phyloP scores from a whole-genome alignment of 1,139 yeast genomes.

The Geotrichum cucujoidarum region DNA sequence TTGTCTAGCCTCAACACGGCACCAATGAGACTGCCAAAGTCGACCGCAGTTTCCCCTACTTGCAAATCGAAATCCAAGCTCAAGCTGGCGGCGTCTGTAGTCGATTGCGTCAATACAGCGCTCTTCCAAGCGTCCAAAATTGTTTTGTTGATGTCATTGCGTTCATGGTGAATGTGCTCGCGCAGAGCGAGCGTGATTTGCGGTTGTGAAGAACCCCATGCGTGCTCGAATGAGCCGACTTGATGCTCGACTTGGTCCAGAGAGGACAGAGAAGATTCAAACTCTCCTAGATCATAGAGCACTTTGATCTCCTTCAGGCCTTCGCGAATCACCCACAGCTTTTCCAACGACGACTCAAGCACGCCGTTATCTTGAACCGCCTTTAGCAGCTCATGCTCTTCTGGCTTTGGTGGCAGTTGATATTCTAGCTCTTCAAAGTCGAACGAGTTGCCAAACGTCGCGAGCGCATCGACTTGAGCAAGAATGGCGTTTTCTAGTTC shows the following conservation, averaged over 20 bases:
- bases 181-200: conserved; percentile 20
- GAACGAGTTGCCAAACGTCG: neutral
- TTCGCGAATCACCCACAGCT: conserved; percentile 31
- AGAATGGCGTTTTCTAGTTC: conserved; percentile 12
- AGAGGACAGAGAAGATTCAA: conserved; percentile 28
- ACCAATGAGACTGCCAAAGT: conserved; percentile 18
- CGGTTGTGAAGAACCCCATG: conserved; percentile 10
- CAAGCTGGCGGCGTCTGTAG: neutral
- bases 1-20: conserved; percentile 23
- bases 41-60: conserved; percentile 19
- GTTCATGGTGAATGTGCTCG: conserved; percentile 20
- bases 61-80: conserved; percentile 11
- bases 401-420: conserved; percentile 8
- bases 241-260: conserved; percentile 25
- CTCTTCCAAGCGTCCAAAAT: conserved; percentile 26
- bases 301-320: conserved; percentile 31
- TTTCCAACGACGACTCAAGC: conserved; percentile 24
- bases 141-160: conserved; percentile 16
- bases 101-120: conserved; percentile 19
- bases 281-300: conserved; percentile 28
- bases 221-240: conserved; percentile 22
- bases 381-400: conserved; percentile 11
- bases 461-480: conserved; percentile 5
- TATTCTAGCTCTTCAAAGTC: conserved; percentile 13
- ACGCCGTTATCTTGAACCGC: conserved; percentile 16